phyloP scores from a whole-genome alignment of 345 rosid genomes.

The Lepidium didymum region DNA sequence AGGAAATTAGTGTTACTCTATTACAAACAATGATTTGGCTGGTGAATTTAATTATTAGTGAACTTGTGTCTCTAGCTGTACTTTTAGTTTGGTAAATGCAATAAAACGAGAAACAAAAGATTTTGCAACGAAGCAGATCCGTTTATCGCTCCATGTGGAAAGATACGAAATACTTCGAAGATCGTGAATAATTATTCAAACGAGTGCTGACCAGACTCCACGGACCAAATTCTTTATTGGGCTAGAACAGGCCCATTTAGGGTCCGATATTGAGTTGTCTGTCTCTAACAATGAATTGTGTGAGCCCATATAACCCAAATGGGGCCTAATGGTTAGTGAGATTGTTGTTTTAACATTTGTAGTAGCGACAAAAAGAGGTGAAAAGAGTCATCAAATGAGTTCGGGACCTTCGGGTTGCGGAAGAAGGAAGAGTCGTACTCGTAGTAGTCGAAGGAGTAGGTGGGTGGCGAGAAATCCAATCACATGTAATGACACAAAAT shows the following conservation, averaged over 20 bases:
- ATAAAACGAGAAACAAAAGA: background rate
- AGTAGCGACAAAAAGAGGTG: too few species aligned
- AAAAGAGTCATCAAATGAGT: too few species aligned
- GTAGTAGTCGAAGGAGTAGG: background rate
- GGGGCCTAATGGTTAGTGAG: too few species aligned
- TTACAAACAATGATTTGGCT: background rate
- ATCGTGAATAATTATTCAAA: background rate
- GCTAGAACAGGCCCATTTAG: too few species aligned
- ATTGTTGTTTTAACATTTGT: too few species aligned
- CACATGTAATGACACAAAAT: background rate
- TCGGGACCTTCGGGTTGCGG: too few species aligned
- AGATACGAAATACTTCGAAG: background rate
- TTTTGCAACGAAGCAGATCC: constrained; percentile 2
- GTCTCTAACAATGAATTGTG: too few species aligned
- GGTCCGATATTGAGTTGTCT: too few species aligned
- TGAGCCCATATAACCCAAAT: too few species aligned
- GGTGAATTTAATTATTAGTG: background rate
- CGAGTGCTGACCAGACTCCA: too few species aligned
- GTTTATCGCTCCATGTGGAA: background rate
- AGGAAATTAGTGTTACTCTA: background rate
- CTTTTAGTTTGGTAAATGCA: background rate
- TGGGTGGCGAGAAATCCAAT: constrained; percentile 6
- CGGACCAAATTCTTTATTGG: too few species aligned
- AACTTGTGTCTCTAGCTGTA: constrained; percentile 10
- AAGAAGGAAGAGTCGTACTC: too few species aligned